phyloP scores from a whole-genome alignment of 2,329 filamentous ascomycete genomes.

The Cladosporium sp. region DNA sequence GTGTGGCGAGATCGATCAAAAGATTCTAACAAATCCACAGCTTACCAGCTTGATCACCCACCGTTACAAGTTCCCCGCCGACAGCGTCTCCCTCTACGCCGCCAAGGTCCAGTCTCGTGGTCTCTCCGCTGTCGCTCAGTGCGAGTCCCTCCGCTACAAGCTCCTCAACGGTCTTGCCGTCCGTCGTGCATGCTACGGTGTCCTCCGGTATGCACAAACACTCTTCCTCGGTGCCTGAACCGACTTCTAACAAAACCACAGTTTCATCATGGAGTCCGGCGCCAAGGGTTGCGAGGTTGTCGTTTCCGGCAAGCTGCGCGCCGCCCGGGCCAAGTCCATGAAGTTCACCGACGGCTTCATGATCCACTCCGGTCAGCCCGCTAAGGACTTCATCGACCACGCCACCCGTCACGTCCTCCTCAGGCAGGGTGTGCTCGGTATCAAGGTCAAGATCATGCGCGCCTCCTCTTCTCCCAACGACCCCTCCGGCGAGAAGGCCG shows the following conservation, averaged over 20 bases:
- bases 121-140: slow-evolving; percentile 99
- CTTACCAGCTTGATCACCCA: slow-evolving; percentile 99
- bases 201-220: slow-evolving; percentile 56
- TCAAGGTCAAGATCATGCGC: slow-evolving; percentile 99
- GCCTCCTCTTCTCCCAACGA: slow-evolving; percentile 67
- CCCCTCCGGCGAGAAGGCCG: slow-evolving; percentile 97
- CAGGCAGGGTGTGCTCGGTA: slow-evolving; percentile 98
- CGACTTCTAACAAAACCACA: slow-evolving; percentile 33
- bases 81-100: slow-evolving; percentile 99
- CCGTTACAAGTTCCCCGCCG: slow-evolving; percentile 99
- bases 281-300: slow-evolving; percentile 99
- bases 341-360: slow-evolving; percentile 99
- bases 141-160: slow-evolving; percentile 99
- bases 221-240: not conserved
- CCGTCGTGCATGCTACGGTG: slow-evolving; percentile 98
- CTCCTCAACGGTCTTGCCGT: slow-evolving; percentile 99
- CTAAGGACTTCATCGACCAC: slow-evolving; percentile 98
- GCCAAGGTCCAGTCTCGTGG: slow-evolving; percentile 99
- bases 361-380: slow-evolving; percentile 99
- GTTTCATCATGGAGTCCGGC: slow-evolving; percentile 99
- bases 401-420: slow-evolving; percentile 99
- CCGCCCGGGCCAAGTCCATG: slow-evolving; percentile 99
- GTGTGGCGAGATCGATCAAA: not conserved
- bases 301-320: slow-evolving; percentile 97
- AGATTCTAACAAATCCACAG: slow-evolving; percentile 33